These are phyloP conservation scores for Streptanthus diversifolius DNA, from an alignment of 345 rosid species.

Conservation along the genomic window DNA sequence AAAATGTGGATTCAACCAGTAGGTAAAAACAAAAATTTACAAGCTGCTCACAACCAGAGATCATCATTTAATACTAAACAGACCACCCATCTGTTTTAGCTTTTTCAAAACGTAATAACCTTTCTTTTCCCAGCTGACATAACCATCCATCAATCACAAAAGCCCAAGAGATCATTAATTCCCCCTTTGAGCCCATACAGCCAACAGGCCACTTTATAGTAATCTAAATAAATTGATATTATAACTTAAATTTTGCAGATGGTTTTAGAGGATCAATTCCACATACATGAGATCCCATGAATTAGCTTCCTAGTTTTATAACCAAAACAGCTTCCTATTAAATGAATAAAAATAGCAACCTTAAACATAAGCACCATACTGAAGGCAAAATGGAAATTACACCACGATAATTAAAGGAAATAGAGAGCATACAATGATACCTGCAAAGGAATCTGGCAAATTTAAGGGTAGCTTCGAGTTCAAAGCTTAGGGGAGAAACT, in stretches of 20 bases:
- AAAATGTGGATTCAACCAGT: not conserved
- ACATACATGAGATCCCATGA: not conserved
- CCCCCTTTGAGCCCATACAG: not conserved
- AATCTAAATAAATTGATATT: not conserved
- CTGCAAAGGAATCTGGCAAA: constrained; percentile 97
- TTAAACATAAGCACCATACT: not conserved
- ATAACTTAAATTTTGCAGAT: not conserved
- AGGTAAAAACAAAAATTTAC: not conserved
- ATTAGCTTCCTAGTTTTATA: not conserved
- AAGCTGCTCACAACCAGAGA: constrained; percentile 10
- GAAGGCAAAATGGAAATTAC: not conserved
- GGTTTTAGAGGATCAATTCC: not conserved
- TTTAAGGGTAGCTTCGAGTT: constrained; percentile 90
- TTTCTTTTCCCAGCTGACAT: constrained; percentile 3
- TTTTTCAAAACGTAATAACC: not conserved
- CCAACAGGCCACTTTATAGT: not conserved
- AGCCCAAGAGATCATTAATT: not conserved
- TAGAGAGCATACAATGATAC: constrained; percentile 38
- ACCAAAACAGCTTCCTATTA: not conserved
- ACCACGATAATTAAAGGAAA: not conserved
- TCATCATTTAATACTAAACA: not conserved
- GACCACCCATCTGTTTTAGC: not conserved
- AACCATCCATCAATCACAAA: not conserved
- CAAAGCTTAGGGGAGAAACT: constrained; percentile 97
- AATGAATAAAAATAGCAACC: not conserved